A percentile compares a stretch with the other conserved stretches of the same genome.
Evolutionary conservation across 2,329 filamentous ascomycete genomes (phyloP).

Genomic region (Colletotrichum endophyticum): DNA sequence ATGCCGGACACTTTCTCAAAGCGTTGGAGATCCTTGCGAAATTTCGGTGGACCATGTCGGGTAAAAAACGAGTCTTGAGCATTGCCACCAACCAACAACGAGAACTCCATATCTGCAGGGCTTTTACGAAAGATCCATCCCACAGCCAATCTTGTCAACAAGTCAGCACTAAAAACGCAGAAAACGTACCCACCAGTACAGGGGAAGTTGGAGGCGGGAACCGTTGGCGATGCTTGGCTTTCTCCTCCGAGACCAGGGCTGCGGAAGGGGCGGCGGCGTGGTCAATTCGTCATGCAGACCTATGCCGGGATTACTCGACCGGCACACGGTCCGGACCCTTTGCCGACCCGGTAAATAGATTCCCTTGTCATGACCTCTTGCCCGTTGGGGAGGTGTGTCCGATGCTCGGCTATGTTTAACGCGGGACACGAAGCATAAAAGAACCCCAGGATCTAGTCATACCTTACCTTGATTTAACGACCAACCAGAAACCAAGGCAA

Average conservation of each 20-base stretch:
- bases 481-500: not conserved
- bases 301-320: not conserved
- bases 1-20: not conserved
- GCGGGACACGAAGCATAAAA: not conserved
- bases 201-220: not conserved
- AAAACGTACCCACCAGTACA: not conserved
- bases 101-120: not conserved
- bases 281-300: not conserved
- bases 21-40: not conserved
- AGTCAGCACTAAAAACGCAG: not conserved
- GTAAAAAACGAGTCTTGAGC: not conserved
- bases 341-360: not conserved
- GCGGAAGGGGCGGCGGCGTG: not conserved
- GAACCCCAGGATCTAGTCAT: not conserved
- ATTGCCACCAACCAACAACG: not conserved
- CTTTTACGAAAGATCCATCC: not conserved
- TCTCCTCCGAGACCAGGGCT: not conserved
- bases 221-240: not conserved
- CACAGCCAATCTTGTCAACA: not conserved
- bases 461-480: not conserved
- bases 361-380: not conserved
- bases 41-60: not conserved
- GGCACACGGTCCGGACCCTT: not conserved
- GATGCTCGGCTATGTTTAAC: not conserved
- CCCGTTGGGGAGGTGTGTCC: not conserved